Conservation (phyloP, 805 yeast genomes). For the Yamadazyma takamatsuzukensis region DNA sequence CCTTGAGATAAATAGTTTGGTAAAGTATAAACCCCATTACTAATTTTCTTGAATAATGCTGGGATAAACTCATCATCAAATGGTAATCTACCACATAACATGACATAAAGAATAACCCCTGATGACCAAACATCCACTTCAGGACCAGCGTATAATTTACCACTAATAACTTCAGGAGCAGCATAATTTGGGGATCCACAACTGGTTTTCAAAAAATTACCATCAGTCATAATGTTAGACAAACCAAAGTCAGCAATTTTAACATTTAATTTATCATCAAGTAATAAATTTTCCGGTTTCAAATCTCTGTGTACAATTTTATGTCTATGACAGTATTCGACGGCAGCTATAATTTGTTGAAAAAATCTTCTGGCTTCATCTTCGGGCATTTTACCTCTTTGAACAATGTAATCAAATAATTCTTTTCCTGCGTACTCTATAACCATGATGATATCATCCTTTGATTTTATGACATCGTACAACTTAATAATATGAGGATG, state of each 20-base stretch:
- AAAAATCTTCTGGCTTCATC: conserved; percentile 88
- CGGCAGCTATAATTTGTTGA: conserved; percentile 95
- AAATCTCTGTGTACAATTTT: conserved; percentile 95
- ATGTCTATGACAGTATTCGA: conserved; percentile 93
- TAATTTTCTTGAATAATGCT: conserved; percentile 85
- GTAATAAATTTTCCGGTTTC: conserved; percentile 88
- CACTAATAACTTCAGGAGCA: conserved; percentile 95
- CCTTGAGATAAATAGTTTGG: conserved; percentile 86
- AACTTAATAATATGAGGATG: conserved; percentile 96
- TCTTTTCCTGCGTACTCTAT: conserved; percentile 97
- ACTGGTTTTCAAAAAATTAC: conserved; percentile 88
- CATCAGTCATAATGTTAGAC: conserved; percentile 95
- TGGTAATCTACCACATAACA: conserved; percentile 94
- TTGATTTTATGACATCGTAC: conserved; percentile 91
- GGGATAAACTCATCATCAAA: conserved; percentile 97
- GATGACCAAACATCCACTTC: conserved; percentile 98
- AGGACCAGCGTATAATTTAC: conserved; percentile 94
- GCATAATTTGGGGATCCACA: conserved; percentile 98
- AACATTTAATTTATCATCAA: conserved; percentile 87
- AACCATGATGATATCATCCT: conserved; percentile 95
- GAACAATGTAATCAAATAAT: conserved; percentile 91
- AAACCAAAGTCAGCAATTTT: conserved; percentile 96
- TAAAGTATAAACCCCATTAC: conserved; percentile 86
- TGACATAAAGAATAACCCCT: conserved; percentile 91
- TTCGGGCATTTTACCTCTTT: conserved; percentile 89